Conservation (phyloP, 371 early-diverging fungal species). For the Mortierella sp. region DNA sequence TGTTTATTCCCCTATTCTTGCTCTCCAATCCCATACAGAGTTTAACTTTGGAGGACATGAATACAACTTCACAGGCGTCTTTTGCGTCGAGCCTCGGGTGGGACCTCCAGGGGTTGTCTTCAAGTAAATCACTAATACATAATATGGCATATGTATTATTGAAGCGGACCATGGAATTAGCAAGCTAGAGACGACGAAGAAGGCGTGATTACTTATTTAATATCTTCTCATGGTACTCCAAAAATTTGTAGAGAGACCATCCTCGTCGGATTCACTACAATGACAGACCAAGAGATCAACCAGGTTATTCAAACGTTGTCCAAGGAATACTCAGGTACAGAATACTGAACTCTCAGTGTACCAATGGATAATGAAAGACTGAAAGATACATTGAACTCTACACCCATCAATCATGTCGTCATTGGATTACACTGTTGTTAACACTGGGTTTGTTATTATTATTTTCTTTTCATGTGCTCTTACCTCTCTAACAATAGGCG, state of each 20-base stretch:
- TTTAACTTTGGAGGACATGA: constrained; percentile 78
- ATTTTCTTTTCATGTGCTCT: not conserved
- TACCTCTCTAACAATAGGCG: constrained; percentile 49
- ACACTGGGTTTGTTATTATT: not conserved
- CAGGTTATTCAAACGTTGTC: constrained; percentile 65
- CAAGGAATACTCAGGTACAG: constrained; percentile 62
- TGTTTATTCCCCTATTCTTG: not conserved
- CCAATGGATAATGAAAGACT: not conserved
- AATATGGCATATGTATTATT: not conserved
- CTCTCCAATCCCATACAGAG: constrained; percentile 41
- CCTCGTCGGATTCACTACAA: constrained; percentile 65
- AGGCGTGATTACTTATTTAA: not conserved
- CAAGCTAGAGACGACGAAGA: not conserved
- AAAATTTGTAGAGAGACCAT: constrained; percentile 64
- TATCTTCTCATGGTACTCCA: not conserved
- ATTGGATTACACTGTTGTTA: not conserved
- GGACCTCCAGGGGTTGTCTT: constrained; percentile 71
- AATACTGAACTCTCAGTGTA: too few species aligned
- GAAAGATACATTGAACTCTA: not conserved
- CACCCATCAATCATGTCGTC: not conserved
- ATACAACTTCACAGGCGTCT: constrained; percentile 72
- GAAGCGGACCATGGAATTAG: not conserved
- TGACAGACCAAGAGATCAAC: constrained; percentile 63
- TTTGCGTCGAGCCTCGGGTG: constrained; percentile 67
- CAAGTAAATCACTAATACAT: constrained; percentile 60